Conservation (phyloP, 2,329 filamentous ascomycete genomes). For the Claviceps sp. region DNA sequence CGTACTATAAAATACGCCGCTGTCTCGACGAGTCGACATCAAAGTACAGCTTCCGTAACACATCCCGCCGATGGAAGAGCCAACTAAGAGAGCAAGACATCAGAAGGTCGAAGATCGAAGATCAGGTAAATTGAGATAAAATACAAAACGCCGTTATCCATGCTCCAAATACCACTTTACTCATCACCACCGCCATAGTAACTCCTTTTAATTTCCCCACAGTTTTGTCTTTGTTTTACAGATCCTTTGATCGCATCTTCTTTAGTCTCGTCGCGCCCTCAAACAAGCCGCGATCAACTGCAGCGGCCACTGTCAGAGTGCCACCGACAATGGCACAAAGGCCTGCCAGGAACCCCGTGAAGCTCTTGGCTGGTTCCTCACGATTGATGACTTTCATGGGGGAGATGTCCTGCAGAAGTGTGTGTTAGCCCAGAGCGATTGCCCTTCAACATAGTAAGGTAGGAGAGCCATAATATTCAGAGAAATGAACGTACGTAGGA, state of each 20-base stretch:
- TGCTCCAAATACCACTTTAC: not conserved
- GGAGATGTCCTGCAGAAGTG: constrained; percentile 63
- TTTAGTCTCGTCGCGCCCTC: constrained; percentile 75
- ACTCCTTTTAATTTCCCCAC: not conserved
- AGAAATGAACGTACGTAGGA: constrained; percentile 60
- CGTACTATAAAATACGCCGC: too few species aligned
- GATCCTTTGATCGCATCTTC: constrained; percentile 63
- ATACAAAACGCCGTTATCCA: constrained; percentile 2
- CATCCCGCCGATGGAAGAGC: not conserved
- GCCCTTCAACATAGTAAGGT: not conserved
- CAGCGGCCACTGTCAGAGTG: constrained; percentile 88
- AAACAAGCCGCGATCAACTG: constrained; percentile 80
- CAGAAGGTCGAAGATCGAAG: not conserved
- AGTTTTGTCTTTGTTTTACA: constrained; percentile 20
- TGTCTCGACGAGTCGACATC: too few species aligned
- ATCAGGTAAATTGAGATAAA: not conserved
- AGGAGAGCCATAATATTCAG: not conserved
- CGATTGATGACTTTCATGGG: constrained; percentile 99
- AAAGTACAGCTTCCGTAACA: not conserved
- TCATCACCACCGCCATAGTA: not conserved
- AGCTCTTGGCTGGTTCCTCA: constrained; percentile 77
- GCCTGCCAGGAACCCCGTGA: constrained; percentile 83
- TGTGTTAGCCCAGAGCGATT: not conserved
- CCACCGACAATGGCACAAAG: constrained; percentile 91
- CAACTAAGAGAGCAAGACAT: not conserved